Evolutionary conservation across 352 stramenopile species (phyloP).

Genomic region (Peronosclerospora sorghi): DNA sequence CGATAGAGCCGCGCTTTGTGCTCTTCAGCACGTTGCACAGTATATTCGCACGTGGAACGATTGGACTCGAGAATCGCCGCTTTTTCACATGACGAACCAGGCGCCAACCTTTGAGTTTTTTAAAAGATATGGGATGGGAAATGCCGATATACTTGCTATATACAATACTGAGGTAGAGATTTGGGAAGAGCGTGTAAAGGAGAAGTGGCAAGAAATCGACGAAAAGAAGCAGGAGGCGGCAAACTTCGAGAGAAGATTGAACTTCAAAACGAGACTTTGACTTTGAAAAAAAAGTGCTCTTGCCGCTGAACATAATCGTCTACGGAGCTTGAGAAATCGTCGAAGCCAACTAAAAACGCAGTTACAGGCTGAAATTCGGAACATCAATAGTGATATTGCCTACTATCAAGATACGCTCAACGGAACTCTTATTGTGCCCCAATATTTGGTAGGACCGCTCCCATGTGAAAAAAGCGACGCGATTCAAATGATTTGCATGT

Average conservation of each 20-base stretch:
- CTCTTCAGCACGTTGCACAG: constrained; percentile 19
- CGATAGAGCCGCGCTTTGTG: constrained; percentile 15
- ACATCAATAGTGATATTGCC: background rate
- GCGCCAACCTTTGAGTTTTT: constrained; percentile 29
- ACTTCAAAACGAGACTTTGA: background rate
- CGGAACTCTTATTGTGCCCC: constrained; percentile 11
- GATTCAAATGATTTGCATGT: constrained; percentile 29
- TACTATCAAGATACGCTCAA: background rate
- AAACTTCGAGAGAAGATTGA: constrained; percentile 4
- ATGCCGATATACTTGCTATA: constrained; percentile 2
- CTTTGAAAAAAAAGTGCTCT: background rate
- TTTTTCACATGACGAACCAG: constrained; percentile 34
- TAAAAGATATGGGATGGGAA: constrained; percentile 9
- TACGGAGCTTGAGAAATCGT: too few species aligned
- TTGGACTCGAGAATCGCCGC: background rate
- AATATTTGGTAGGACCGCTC: constrained; percentile 23
- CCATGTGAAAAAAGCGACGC: constrained; percentile 12
- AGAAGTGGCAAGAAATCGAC: constrained; percentile 10
- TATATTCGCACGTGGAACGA: constrained; percentile 37
- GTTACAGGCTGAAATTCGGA: background rate
- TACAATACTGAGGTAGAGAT: constrained; percentile 4
- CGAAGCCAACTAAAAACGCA: background rate
- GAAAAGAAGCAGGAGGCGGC: constrained; percentile 7
- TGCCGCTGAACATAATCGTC: constrained; percentile 1
- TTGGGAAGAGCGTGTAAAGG: constrained; percentile 9